Conservation (phyloP, 169 alveolate species). For the Plasmodium vivax region DNA sequence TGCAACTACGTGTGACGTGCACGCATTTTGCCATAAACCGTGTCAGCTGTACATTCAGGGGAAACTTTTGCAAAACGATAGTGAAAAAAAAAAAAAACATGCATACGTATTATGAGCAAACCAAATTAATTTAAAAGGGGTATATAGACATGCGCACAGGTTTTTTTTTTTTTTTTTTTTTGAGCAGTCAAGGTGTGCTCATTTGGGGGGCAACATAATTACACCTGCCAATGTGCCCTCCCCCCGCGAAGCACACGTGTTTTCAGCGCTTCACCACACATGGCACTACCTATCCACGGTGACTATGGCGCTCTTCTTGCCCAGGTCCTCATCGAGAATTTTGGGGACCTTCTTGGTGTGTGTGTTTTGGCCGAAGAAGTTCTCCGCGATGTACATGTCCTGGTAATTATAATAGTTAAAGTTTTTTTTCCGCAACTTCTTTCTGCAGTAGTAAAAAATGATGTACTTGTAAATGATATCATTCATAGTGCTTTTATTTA, state of each 20-base stretch:
- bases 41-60: neutral
- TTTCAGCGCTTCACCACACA: too few species aligned
- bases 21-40: too few species aligned
- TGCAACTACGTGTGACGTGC: neutral
- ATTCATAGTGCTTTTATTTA: constrained; percentile 22
- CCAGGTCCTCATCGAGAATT: constrained; percentile 24
- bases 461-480: constrained; percentile 50
- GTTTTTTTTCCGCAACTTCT: constrained; percentile 41
- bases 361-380: constrained; percentile 43
- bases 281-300: constrained; percentile 24
- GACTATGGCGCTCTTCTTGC: constrained; percentile 38
- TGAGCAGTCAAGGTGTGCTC: neutral
- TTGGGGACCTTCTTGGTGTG: constrained; percentile 68
- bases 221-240: neutral
- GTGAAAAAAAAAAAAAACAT: neutral
- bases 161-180: too few species aligned
- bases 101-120: neutral
- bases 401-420: constrained; percentile 53
- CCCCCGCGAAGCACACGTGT: neutral
- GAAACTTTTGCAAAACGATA: neutral
- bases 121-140: neutral
- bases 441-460: constrained; percentile 32
- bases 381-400: constrained; percentile 42
- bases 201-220: neutral
- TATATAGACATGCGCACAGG: neutral